A percentile compares a stretch with the other conserved stretches of the same genome.
These are phyloP conservation scores for Fusarium sterilihyphosum DNA, from an alignment of 2,329 filamentous ascomycete genomes.

Conservation along the genomic window DNA sequence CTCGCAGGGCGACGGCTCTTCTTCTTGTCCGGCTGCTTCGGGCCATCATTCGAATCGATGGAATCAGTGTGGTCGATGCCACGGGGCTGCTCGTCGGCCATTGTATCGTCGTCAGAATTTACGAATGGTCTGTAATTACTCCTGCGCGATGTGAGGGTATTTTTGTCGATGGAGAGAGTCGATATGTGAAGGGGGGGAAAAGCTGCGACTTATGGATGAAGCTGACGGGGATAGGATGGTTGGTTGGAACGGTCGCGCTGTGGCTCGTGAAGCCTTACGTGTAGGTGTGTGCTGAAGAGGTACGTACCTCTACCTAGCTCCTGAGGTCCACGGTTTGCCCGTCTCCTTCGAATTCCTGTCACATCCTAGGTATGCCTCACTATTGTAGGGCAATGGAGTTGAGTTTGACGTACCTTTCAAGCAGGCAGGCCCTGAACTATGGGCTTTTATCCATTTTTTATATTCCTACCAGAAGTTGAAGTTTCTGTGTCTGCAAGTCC, in stretches of 20 bases:
- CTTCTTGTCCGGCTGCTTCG: conserved; percentile 74
- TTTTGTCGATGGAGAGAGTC: conserved; percentile 16
- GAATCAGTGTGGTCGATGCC: conserved; percentile 61
- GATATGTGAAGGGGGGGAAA: conserved; percentile 6
- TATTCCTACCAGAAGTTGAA: neutral
- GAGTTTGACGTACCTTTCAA: neutral
- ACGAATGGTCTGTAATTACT: neutral
- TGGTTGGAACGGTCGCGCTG: conserved; percentile 17
- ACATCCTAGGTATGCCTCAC: neutral
- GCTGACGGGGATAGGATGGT: conserved; percentile 29
- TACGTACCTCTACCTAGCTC: conserved; percentile 9
- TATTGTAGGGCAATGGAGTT: neutral
- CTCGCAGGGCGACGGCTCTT: conserved; percentile 94
- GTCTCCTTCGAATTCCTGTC: neutral
- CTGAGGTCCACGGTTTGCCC: neutral
- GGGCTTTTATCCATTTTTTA: neutral
- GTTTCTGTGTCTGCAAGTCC: neutral
- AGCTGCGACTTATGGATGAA: conserved; percentile 28
- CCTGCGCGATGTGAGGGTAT: conserved; percentile 21
- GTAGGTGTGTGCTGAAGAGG: conserved; percentile 7
- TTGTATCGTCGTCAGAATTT: conserved; percentile 46
- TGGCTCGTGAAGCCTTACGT: conserved; percentile 33
- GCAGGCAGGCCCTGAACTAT: neutral
- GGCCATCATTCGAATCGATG: conserved; percentile 64
- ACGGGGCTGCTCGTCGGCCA: conserved; percentile 58